phyloP scores from a whole-genome alignment of 2,329 filamentous ascomycete species.

The Cadophora luteo-olivacea region DNA sequence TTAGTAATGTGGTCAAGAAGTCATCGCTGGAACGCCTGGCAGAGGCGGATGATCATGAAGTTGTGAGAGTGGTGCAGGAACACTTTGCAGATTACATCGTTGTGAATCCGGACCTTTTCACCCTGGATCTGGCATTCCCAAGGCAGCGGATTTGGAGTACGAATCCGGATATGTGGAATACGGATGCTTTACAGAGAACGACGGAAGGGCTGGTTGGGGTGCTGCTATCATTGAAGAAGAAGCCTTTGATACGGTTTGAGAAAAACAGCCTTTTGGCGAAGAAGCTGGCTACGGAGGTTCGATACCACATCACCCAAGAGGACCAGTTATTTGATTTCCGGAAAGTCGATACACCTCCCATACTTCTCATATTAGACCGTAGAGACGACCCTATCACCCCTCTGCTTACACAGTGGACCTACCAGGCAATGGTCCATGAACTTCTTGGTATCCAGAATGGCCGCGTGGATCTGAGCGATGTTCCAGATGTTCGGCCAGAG shows the following conservation, averaged over 20 bases:
- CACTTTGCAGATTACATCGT: conserved; percentile 97
- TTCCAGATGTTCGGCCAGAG: conserved; percentile 85
- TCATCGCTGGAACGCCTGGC: conserved; percentile 92
- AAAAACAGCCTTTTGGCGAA: conserved; percentile 89
- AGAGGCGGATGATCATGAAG: conserved; percentile 96
- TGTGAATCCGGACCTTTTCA: conserved; percentile 92
- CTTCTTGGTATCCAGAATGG: conserved; percentile 93
- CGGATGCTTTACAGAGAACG: conserved; percentile 83
- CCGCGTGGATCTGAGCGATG: conserved; percentile 84
- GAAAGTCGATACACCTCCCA: conserved; percentile 91
- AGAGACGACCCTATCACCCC: conserved; percentile 95
- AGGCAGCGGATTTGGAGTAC: conserved; percentile 81
- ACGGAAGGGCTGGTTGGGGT: conserved; percentile 87
- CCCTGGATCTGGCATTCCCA: conserved; percentile 75
- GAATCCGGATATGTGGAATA: conserved; percentile 87
- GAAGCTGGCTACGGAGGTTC: conserved; percentile 90
- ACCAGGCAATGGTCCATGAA: conserved; percentile 99
- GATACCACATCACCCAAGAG: conserved; percentile 93
- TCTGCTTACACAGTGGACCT: conserved; percentile 96
- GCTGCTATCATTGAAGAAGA: conserved; percentile 92
- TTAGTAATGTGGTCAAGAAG: conserved; percentile 98
- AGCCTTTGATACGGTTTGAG: conserved; percentile 90
- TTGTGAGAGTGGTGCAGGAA: conserved; percentile 92
- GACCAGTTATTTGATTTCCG: conserved; percentile 97
- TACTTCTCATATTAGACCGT: conserved; percentile 87